A percentile compares a stretch with the other conserved stretches of the same genome.
Conservation (phyloP, 768 basidiomycete species). For the Leccinum obscurum region DNA sequence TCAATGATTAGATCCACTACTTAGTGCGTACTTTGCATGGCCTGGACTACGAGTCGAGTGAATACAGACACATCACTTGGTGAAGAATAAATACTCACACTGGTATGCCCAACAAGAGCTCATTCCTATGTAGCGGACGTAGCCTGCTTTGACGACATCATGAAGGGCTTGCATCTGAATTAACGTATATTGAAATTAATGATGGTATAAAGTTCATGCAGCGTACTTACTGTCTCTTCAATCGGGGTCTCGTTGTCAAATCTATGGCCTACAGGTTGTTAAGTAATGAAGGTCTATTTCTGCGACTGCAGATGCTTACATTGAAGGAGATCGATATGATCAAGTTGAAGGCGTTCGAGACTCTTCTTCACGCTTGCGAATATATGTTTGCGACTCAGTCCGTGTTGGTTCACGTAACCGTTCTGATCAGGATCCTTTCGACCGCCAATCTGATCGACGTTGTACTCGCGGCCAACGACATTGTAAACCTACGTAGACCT, state of each 20-base stretch:
- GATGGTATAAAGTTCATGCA: background rate
- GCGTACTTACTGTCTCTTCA: constrained; percentile 38
- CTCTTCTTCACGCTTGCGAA: constrained; percentile 53
- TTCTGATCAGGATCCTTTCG: constrained; percentile 34
- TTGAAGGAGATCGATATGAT: constrained; percentile 61
- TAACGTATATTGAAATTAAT: background rate
- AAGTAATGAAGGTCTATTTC: background rate
- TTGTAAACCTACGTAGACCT: constrained; percentile 41
- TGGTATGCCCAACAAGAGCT: constrained; percentile 44
- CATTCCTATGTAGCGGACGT: constrained; percentile 49
- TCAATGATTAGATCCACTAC: background rate
- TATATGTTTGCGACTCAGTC: constrained; percentile 55
- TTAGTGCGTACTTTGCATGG: constrained; percentile 37
- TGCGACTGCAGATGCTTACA: constrained; percentile 28
- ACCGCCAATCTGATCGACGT: constrained; percentile 9
- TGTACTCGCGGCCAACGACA: constrained; percentile 29
- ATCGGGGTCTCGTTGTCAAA: constrained; percentile 54
- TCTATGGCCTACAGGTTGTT: constrained; percentile 39
- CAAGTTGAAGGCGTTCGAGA: constrained; percentile 43
- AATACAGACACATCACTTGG: background rate
- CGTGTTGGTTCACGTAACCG: constrained; percentile 50
- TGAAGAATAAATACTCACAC: constrained; percentile 26
- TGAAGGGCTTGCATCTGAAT: constrained; percentile 48
- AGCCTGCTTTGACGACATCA: constrained; percentile 50
- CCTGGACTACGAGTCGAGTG: constrained; percentile 32